Conservation (phyloP, 768 basidiomycete species). For the Lanmaoa rubissima region DNA sequence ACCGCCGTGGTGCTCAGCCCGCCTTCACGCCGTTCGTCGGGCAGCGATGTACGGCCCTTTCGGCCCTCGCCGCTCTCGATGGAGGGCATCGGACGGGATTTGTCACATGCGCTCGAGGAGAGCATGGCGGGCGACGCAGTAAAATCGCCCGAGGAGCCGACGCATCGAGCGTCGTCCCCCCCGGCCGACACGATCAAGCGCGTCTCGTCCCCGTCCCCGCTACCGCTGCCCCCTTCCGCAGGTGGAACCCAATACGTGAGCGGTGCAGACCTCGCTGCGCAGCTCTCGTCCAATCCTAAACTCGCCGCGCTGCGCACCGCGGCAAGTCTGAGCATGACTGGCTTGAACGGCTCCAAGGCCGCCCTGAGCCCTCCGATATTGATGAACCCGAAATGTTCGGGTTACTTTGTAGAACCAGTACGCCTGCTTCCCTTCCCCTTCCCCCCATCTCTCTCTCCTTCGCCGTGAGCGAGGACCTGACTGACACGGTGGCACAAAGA, state of each 20-base stretch:
- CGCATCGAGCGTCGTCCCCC: not conserved
- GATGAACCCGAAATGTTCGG: slow-evolving; percentile 82
- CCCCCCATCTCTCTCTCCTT: too few species aligned
- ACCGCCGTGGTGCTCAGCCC: not conserved
- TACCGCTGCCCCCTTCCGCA: not conserved
- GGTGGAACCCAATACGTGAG: slow-evolving; percentile 3
- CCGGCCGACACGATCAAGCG: slow-evolving; percentile 1
- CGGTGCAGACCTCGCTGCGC: slow-evolving; percentile 42
- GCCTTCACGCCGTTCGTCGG: slow-evolving; percentile 9
- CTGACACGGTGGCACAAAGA: slow-evolving; percentile 39
- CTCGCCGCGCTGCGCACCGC: slow-evolving; percentile 45
- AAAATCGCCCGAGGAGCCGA: not conserved
- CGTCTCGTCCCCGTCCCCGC: slow-evolving; percentile 4
- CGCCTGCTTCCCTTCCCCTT: not conserved
- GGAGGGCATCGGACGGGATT: slow-evolving; percentile 32
- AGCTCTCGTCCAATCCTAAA: slow-evolving; percentile 46
- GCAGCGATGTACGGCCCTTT: slow-evolving; percentile 7
- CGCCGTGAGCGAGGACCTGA: not conserved
- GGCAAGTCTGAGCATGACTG: slow-evolving; percentile 29
- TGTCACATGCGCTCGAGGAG: slow-evolving; percentile 32
- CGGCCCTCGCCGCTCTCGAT: slow-evolving; percentile 28
- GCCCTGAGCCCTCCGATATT: slow-evolving; percentile 60
- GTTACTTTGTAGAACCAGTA: slow-evolving; percentile 96
- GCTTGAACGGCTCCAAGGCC: slow-evolving; percentile 18
- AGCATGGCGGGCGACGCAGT: slow-evolving; percentile 1